phyloP scores from a whole-genome alignment of 2,329 filamentous ascomycete species.

The Colletotrichum gigasporum region DNA sequence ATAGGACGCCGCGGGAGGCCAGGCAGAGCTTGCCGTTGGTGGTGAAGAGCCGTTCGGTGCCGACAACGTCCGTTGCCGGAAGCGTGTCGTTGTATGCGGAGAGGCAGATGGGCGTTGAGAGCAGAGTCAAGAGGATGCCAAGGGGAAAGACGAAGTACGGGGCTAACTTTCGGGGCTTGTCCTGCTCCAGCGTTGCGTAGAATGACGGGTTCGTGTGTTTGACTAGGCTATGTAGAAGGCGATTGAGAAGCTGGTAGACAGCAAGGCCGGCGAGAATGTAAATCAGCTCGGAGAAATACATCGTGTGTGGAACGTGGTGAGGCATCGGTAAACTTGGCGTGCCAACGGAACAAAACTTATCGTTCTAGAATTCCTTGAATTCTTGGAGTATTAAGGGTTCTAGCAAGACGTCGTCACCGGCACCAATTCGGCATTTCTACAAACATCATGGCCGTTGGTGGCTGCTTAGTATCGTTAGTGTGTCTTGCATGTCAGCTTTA shows the following conservation, averaged over 20 bases:
- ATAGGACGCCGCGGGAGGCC: conserved; percentile 19
- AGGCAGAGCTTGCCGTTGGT: conserved; percentile 23
- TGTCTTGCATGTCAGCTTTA: background rate
- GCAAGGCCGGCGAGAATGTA: background rate
- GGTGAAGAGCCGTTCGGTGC: background rate
- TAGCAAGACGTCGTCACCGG: too few relatives aligned
- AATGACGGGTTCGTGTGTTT: background rate
- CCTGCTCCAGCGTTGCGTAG: conserved; percentile 1
- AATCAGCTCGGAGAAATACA: background rate
- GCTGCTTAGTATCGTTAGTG: background rate
- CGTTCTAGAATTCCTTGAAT: background rate
- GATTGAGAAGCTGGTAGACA: background rate
- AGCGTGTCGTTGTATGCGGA: conserved; percentile 14
- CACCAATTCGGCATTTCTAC: too few relatives aligned
- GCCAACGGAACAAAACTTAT: background rate
- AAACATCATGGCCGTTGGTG: too few relatives aligned
- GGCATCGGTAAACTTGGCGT: background rate
- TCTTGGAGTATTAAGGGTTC: too few relatives aligned
- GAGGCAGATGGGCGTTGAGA: conserved; percentile 14
- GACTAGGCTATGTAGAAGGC: background rate
- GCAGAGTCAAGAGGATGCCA: conserved; percentile 17
- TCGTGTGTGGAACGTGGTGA: background rate
- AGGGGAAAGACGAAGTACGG: conserved; percentile 30
- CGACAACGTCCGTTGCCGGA: background rate
- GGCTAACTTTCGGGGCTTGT: background rate